Evolutionary conservation across 805 yeast genomes (phyloP), one percentile per base, ranked within the genome.

Genomic region (Wickerhamiella siamensis): DNA sequence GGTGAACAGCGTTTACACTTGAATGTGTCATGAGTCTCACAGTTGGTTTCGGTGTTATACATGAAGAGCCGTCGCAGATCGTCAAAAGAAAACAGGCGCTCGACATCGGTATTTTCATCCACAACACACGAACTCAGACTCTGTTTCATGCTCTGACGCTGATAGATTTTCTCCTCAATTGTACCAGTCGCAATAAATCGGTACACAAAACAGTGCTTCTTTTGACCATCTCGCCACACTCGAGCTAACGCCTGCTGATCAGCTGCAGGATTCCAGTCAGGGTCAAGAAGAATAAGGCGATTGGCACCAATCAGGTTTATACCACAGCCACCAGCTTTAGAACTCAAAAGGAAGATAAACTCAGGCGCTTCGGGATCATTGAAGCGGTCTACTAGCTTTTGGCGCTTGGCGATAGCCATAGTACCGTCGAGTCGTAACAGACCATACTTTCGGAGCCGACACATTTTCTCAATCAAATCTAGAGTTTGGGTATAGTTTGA

Each of bases 241-340:
- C 98, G 73, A 0, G 97, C 97, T 47, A 91, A 67, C 0, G 97
- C 97, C 62, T 88, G 98, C 27, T 81, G 58, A 55, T 91, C 98
- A 10, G 79, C 70, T 0, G 95, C 75, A 0, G 98, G 98, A 49
- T 91, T 91, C 98, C 98, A 91, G 55, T 91, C 97, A 48, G 91
- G 83, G 56, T 91, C 98, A 54, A 83, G 80, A 18, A 91, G 62
- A 4, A 91, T 69, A 33, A 91, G 62, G 21, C 97, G 63, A 0
- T 94, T 83, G 0, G 94, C 98, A 0, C 98, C 98, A 53, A 91
- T 88, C 52, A 91, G 70, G 58, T 91, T 91, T 54, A 91, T 83
- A 62, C 98, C 98, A 67, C 98, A 91, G 1, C 98, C 98, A 52
- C 98, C 98, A 1, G 98, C 98, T 60, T 91, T 91, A 5, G 95